Evolutionary conservation across 306 rosid species (phyloP).

Genomic region (Canavalia gladiata): DNA sequence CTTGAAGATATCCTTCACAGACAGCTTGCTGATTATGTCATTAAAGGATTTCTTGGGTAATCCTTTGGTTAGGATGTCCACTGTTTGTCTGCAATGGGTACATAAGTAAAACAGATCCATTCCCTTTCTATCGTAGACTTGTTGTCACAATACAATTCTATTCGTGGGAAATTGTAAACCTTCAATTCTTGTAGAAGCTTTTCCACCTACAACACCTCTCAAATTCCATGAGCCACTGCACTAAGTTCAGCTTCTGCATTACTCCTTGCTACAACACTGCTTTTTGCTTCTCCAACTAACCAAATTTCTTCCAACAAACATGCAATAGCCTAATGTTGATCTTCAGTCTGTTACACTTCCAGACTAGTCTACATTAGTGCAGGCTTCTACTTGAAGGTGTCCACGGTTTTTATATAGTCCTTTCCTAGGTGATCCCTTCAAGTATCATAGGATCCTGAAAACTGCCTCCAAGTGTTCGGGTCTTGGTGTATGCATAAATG

Average conservation of each 20-base stretch:
- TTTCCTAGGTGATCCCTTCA: background rate
- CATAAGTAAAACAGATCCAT: background rate
- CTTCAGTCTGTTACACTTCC: background rate
- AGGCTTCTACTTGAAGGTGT: background rate
- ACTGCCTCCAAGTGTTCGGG: background rate
- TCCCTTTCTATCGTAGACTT: background rate
- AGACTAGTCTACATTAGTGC: background rate
- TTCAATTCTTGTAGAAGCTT: background rate
- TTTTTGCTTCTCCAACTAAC: background rate
- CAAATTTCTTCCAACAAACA: background rate
- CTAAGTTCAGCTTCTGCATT: background rate
- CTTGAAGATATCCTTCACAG: background rate
- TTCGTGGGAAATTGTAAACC: background rate
- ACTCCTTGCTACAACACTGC: background rate
- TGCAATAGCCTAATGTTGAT: background rate
- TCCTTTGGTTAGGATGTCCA: constrained; percentile 23
- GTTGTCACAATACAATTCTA: background rate
- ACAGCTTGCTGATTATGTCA: background rate
- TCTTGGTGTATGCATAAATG: background rate
- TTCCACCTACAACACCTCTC: background rate
- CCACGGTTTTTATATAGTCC: background rate
- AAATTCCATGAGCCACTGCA: background rate
- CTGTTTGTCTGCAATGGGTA: background rate
- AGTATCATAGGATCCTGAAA: constrained; percentile 2
- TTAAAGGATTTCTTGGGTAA: constrained; percentile 3